Percentiles rank a stretch among this genome's conserved stretches.
Evolutionary conservation across 805 yeast genomes (phyloP).

Genomic region (Grigorovia jiainica): DNA sequence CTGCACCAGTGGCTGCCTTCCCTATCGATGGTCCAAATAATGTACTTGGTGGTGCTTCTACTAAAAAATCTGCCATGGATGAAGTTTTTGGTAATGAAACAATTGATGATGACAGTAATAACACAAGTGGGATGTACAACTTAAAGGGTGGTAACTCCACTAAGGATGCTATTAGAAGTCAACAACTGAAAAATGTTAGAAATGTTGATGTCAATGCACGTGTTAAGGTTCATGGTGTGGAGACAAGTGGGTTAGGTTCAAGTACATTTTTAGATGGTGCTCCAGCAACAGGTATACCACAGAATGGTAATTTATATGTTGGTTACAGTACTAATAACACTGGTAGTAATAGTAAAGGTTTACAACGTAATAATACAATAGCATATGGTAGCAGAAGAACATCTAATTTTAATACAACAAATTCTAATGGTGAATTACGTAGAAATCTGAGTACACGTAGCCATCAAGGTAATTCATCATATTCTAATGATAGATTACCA

Average conservation of each 20-base stretch:
- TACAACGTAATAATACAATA: conserved; percentile 78
- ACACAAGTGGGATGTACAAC: neutral
- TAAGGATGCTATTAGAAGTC: conserved; percentile 39
- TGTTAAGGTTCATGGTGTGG: conserved; percentile 71
- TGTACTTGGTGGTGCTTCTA: conserved; percentile 42
- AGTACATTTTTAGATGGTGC: conserved; percentile 94
- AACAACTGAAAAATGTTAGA: conserved; percentile 38
- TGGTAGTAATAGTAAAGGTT: conserved; percentile 33
- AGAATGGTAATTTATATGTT: conserved; percentile 9
- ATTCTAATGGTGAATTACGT: conserved; percentile 9
- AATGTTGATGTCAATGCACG: conserved; percentile 64
- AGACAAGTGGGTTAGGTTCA: conserved; percentile 83
- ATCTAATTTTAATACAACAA: conserved; percentile 25
- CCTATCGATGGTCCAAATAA: conserved; percentile 88
- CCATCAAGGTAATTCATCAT: conserved; percentile 4
- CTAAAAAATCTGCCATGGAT: conserved; percentile 57
- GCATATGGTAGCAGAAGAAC: conserved; percentile 39
- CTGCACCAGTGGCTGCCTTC: conserved; percentile 92
- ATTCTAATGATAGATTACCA: neutral
- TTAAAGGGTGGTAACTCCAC: conserved; percentile 10
- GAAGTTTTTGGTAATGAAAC: conserved; percentile 63
- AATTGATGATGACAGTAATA: conserved; percentile 35
- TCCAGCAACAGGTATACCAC: conserved; percentile 53
- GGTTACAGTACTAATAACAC: conserved; percentile 8
- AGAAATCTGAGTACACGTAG: conserved; percentile 9